A percentile compares a stretch with the other conserved stretches of the same genome.
Evolutionary conservation across 306 rosid genomes (phyloP).

Genomic region (apple (Malus domestica)): ASM211411v1 NC_041801.1:645501-646000

Average conservation of each 20-base stretch:
- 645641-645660: constrained; percentile 37
- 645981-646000: constrained; percentile 30
- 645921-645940: constrained; percentile 45
- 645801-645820: constrained; percentile 27
- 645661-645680: constrained; percentile 25
- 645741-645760: constrained; percentile 36
- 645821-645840: constrained; percentile 24
- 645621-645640: constrained; percentile 30
- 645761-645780: constrained; percentile 50
- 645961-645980: constrained; percentile 23
- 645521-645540: constrained; percentile 36
- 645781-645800: constrained; percentile 30
- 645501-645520: constrained; percentile 23
- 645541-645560: constrained; percentile 9
- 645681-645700: constrained; percentile 6
- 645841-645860: constrained; percentile 43
- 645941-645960: constrained; percentile 16
- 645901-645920: constrained; percentile 38
- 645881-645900: constrained; percentile 17
- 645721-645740: constrained; percentile 41
- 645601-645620: constrained; percentile 6
- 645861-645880: constrained; percentile 49
- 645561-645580: constrained; percentile 16
- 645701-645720: constrained; percentile 20
- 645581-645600: constrained; percentile 9